Base-by-base conservation (phyloP, 768 basidiomycete genomes). In the Lactarius sp. region DNA sequence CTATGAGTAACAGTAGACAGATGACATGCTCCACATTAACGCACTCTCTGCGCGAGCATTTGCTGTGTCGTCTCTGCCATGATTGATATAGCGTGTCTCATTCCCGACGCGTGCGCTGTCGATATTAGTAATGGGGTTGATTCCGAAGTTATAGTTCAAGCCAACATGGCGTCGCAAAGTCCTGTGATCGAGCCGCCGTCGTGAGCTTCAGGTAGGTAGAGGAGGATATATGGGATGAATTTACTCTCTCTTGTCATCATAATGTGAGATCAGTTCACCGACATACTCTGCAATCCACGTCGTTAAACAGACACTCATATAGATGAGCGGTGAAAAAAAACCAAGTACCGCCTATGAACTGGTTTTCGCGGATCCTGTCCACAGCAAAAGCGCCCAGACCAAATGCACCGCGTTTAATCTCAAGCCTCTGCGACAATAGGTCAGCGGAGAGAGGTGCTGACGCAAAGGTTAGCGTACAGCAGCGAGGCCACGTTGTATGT, bases 51-150 rank as follows among this genome's bases (percentile, higher is more conserved):
- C 83, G 1, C 64, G 55, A 62, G 81, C 82, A 68, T 86, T 89
- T 3, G 74, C 70, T 18, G 51, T 66, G 55, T 62, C 62, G 39
- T 55, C 41, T 53, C 52, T 67, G 22, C 75, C 74, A 61, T 91
- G 88, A 68, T 92, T 87, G 58, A 90, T 83, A 67, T 84, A 90
- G 14, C 87, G 78, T n/a, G 86, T 77, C 46, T 78, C 76, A 61
- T 90, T 90, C 4, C 86, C 88, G 0, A 75, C 79, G 41, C 75
- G 77, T 18, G 79, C 72, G 36, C 82, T 76, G 70, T 91, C 89
- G n/a, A 89, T 68, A 8, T 78, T 75, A 34, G 79, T 68, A 0
- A 72, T 71, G 0, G 70, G 49, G 66, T 85, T 81, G 55, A 90
- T 70, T 20, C 75, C 75, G 62, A 87, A 90, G 9, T 84, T 77